Evolutionary conservation across 345 rosid species (phyloP), one percentile per base, ranked within the genome.

Genomic region (Corchorus capsularis): DNA sequence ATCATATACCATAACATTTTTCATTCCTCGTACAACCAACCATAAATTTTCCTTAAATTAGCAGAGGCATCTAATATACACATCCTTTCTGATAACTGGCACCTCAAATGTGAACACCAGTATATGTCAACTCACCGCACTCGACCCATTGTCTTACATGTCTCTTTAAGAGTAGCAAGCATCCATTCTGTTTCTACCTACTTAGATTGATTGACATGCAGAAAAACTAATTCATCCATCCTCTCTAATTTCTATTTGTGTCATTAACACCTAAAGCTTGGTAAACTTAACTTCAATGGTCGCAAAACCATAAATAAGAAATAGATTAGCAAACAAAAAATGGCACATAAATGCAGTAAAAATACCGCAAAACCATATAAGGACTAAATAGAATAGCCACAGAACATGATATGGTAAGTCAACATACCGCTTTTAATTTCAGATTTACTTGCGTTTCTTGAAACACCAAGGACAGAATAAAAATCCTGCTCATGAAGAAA

Each of bases 391-490:
- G 16, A 69, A 69, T 22, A 69, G 43, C 49, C 22, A n/a, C 46
- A 5, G 2, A 69, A 52, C 17, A 69, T 50, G 45, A 20, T 50
- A 70, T 11, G 62, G 61, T 53, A 35, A 70, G 34, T 73, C 76
- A 59, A 41, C 90, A 13, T 87, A 95, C 99, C 92, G 14, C 93
- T 95, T 88, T 95, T 95, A 72, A 95, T 95, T 77, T 95, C 99
- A 78, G 99, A 74, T 92, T 95, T 95, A 85, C 86, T 93, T 71
- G 98, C 88, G 84, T 67, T 93, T 85, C 84, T 95, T 32, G 99
- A 95, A 54, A 95, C 97, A 64, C 98, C 97, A 73, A 95, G 98
- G 11, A 92, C 87, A 74, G 99, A 87, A 89, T 95, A 95, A 74
- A 53, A 95, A 83, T 95, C 98, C 99, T 95, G 90, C 49, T 82